Evolutionary conservation across 1,139 yeast genomes (phyloP).

Genomic region (Candida sp.): DNA sequence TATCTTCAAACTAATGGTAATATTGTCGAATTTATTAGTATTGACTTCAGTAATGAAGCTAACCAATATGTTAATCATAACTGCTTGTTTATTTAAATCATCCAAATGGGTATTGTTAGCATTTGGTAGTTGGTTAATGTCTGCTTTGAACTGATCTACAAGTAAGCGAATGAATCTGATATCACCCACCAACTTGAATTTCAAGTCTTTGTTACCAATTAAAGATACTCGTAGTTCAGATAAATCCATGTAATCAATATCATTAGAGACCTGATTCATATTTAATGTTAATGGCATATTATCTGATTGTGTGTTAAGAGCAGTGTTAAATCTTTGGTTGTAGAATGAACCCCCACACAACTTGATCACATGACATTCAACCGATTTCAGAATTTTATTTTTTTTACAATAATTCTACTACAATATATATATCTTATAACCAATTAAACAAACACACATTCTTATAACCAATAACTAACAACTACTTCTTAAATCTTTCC

Average conservation of each 20-base stretch:
- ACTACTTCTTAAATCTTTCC: constrained; percentile 18
- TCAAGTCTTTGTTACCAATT: constrained; percentile 42
- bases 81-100: constrained; percentile 20
- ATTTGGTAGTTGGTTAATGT: constrained; percentile 7
- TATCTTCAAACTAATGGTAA: constrained; percentile 12
- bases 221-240: constrained; percentile 25
- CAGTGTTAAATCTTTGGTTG: too few species aligned
- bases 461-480: too few species aligned
- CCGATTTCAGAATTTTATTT: too few species aligned
- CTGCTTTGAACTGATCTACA: constrained; percentile 10
- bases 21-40: constrained; percentile 14
- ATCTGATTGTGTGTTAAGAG: too few species aligned
- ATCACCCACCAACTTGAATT: constrained; percentile 30
- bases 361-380: too few species aligned
- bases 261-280: neutral
- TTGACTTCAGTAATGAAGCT: constrained; percentile 21
- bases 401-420: too few species aligned
- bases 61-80: constrained; percentile 23
- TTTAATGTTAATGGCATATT: neutral
- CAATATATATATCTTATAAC: too few species aligned
- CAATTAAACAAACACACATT: too few species aligned
- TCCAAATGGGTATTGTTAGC: constrained; percentile 6
- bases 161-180: constrained; percentile 16
- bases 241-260: neutral
- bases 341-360: too few species aligned